A percentile compares a stretch with the other conserved stretches of the same genome.
Conservation (phyloP, 2,329 filamentous ascomycete species). For the Aspergillus eucalypticola region DNA sequence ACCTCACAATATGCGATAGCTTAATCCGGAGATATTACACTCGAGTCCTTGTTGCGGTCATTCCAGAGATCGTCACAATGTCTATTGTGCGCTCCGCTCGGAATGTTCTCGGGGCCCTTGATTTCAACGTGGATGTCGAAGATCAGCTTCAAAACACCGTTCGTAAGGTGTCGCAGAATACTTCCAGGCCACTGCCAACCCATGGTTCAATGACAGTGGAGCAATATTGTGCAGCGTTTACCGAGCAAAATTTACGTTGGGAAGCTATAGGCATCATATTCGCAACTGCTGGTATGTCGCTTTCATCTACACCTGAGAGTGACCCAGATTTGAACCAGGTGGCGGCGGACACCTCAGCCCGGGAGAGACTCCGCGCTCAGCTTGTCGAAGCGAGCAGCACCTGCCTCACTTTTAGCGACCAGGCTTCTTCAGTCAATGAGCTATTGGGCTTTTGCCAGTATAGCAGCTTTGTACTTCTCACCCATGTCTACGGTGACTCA, state of each 20-base stretch:
- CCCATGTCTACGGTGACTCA: constrained; percentile 38
- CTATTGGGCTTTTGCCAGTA: constrained; percentile 38
- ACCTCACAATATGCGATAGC: constrained; percentile 25
- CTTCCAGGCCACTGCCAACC: constrained; percentile 27
- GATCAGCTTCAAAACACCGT: constrained; percentile 29
- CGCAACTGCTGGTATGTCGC: constrained; percentile 39
- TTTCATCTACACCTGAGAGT: constrained; percentile 31
- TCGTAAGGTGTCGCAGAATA: constrained; percentile 33
- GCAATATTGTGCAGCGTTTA: constrained; percentile 35
- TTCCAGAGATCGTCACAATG: constrained; percentile 29
- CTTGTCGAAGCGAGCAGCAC: constrained; percentile 36
- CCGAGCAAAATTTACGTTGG: constrained; percentile 40
- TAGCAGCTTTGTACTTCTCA: constrained; percentile 34
- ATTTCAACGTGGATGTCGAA: constrained; percentile 24
- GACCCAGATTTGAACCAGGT: constrained; percentile 31
- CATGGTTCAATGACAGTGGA: constrained; percentile 31
- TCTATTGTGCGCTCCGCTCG: constrained; percentile 29
- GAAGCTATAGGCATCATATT: constrained; percentile 45
- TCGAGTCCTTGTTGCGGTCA: constrained; percentile 22
- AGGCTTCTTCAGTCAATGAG: constrained; percentile 36
- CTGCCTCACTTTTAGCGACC: constrained; percentile 36
- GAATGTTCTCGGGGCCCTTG: constrained; percentile 28
- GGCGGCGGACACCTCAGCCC: constrained; percentile 23
- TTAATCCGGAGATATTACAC: constrained; percentile 31
- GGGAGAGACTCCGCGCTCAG: constrained; percentile 34